phyloP scores from a whole-genome alignment of 225 moss, liverwort and hornwort species.

The Anthoceros angustus region DNA sequence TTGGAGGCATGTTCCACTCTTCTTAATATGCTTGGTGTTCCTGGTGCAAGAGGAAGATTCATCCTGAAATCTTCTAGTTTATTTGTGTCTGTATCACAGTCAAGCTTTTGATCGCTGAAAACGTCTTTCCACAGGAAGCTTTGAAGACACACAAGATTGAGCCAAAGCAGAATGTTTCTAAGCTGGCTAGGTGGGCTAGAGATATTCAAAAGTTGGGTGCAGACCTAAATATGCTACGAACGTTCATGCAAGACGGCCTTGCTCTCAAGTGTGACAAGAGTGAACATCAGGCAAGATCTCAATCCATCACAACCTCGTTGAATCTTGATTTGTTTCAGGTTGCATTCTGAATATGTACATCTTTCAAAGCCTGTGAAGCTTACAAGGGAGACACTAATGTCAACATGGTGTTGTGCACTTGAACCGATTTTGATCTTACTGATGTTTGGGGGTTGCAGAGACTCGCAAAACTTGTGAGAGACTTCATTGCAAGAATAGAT shows the following conservation, averaged over 20 bases:
- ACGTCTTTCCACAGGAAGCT: constrained; percentile 31
- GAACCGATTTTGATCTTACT: neutral
- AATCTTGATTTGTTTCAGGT: neutral
- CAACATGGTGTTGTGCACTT: constrained; percentile 1
- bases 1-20: neutral
- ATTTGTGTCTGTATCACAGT: too few species aligned
- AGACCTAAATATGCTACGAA: constrained; percentile 56
- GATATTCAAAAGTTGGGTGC: constrained; percentile 59
- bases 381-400: neutral
- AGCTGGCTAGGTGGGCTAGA: constrained; percentile 38
- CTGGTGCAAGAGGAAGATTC: neutral
- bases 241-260: constrained; percentile 48
- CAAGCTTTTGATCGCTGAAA: too few species aligned
- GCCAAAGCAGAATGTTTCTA: constrained; percentile 67
- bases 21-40: neutral
- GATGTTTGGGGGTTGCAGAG: constrained; percentile 16
- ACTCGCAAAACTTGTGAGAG: constrained; percentile 56
- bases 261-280: constrained; percentile 60
- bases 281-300: constrained; percentile 41
- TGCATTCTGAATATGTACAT: neutral
- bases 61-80: too few species aligned
- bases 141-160: constrained; percentile 56
- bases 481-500: constrained; percentile 32
- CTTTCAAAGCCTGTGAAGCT: neutral
- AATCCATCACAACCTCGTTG: neutral